phyloP scores from a whole-genome alignment of 345 rosid genomes.

The Brassica napus region Da-Ae NC_063451.1:35735501-35736000 shows the following conservation, averaged over 20 bases:
- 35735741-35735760: neutral
- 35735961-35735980: neutral
- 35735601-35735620: conserved; percentile 15
- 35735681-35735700: neutral
- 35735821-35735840: neutral
- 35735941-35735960: neutral
- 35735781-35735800: neutral
- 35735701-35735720: neutral
- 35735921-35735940: neutral
- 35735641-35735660: neutral
- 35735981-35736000: neutral
- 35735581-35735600: conserved; percentile 11
- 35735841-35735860: neutral
- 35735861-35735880: neutral
- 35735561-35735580: conserved; percentile 1
- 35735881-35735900: neutral
- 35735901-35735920: neutral
- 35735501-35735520: neutral
- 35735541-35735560: conserved; percentile 17
- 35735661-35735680: neutral
- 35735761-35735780: neutral
- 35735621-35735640: neutral
- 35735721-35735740: neutral
- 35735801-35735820: neutral
- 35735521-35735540: neutral